A percentile compares a stretch with the other conserved stretches of the same genome.
Conservation (phyloP, 169 alveolate genomes). For the Plasmodium knowlesi region DNA sequence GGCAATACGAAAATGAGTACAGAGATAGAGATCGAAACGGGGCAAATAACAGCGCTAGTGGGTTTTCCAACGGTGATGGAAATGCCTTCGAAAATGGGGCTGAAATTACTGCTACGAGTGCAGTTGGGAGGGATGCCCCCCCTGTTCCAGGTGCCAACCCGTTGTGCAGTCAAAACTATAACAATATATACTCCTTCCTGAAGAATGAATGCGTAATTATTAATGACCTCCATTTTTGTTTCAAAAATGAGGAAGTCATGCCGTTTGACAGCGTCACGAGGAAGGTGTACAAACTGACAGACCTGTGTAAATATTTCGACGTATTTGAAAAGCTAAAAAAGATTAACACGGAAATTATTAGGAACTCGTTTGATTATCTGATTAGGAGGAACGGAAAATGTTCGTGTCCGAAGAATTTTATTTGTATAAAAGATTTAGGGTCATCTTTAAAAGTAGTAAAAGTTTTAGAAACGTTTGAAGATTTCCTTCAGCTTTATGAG, state of each 20-base stretch:
- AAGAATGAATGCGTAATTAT: conserved; percentile 35
- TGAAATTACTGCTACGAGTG: neutral
- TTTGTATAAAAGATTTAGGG: conserved; percentile 58
- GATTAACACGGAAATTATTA: conserved; percentile 37
- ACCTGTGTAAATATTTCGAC: conserved; percentile 56
- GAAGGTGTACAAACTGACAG: conserved; percentile 45
- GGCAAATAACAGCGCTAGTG: neutral
- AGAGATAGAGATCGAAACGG: neutral
- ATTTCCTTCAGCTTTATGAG: conserved; percentile 30
- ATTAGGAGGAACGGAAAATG: conserved; percentile 37
- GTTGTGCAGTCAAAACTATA: neutral
- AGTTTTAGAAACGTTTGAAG: conserved; percentile 20
- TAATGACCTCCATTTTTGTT: conserved; percentile 12
- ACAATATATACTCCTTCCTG: conserved; percentile 13
- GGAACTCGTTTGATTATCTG: conserved; percentile 43
- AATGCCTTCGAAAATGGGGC: neutral
- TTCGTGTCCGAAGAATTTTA: conserved; percentile 27
- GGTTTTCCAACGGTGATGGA: neutral
- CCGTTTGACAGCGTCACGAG: conserved; percentile 26
- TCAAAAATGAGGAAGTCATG: conserved; percentile 50
- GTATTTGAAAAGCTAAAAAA: conserved; percentile 47
- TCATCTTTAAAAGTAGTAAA: conserved; percentile 28
- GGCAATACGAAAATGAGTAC: neutral
- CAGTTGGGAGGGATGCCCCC: neutral
- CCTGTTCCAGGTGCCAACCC: neutral